phyloP scores from a whole-genome alignment of 1,284 basidiomycete species.

The Boletus sp. region DNA sequence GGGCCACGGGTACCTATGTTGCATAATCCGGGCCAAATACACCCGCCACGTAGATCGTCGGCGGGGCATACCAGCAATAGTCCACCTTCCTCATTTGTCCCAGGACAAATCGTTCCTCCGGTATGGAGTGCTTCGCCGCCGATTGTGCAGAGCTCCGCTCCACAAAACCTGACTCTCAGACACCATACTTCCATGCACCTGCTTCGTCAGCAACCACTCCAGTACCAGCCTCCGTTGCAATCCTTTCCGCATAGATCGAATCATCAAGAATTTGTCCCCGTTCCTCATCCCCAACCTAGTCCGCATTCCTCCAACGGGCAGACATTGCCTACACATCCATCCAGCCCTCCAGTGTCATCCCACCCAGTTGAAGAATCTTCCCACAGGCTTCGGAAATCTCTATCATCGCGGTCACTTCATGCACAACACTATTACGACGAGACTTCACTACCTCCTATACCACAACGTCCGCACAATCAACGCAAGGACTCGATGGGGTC shows the following conservation, averaged over 20 bases:
- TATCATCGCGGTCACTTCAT: conserved; percentile 59
- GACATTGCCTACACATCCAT: conserved; percentile 3
- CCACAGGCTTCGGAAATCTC: conserved; percentile 48
- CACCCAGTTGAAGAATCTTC: conserved; percentile 32
- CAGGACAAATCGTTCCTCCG: conserved; percentile 40
- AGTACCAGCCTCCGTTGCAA: conserved; percentile 34
- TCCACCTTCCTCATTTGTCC: conserved; percentile 33
- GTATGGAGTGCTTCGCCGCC: conserved; percentile 38
- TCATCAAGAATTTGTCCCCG: conserved; percentile 8
- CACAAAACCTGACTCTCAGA: conserved; percentile 13
- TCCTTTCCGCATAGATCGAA: conserved; percentile 11
- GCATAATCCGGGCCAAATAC: conserved; percentile 15
- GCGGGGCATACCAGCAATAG: conserved; percentile 6
- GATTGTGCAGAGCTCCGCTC: conserved; percentile 8
- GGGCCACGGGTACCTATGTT: conserved; percentile 19
- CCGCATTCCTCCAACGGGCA: conserved; percentile 12
- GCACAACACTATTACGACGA: conserved; percentile 47
- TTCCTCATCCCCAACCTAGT: conserved; percentile 5
- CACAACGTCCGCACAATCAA: conserved; percentile 24
- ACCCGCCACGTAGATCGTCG: conserved; percentile 23
- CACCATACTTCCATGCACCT: conserved; percentile 29
- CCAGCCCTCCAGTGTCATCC: conserved; percentile 9
- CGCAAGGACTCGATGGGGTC: conserved; percentile 22
- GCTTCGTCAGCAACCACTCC: conserved; percentile 26
- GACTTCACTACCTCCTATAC: conserved; percentile 41